phyloP scores from a whole-genome alignment of 2,329 filamentous ascomycete species.

The Sclerotinia minor region DNA sequence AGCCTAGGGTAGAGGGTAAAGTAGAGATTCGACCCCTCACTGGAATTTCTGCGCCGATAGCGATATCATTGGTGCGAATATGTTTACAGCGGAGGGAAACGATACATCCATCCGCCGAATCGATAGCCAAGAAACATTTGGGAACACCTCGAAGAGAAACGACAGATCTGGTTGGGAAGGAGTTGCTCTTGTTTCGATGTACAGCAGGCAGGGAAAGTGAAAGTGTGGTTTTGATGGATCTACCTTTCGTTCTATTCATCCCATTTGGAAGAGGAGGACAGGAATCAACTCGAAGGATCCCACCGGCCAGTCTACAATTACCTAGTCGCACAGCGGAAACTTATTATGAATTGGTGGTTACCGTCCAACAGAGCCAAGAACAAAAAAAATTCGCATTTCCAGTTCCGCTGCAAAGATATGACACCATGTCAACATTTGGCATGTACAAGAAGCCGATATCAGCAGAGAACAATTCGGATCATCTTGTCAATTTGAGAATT shows the following conservation, averaged over 20 bases:
- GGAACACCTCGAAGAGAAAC: conserved; percentile 88
- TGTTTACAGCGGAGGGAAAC: conserved; percentile 90
- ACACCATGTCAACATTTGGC: conserved; percentile 95
- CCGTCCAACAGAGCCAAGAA: conserved; percentile 85
- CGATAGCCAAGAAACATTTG: conserved; percentile 86
- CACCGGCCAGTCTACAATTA: conserved; percentile 86
- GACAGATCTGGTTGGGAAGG: conserved; percentile 90
- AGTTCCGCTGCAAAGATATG: conserved; percentile 87
- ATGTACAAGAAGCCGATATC: conserved; percentile 98
- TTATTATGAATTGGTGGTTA: conserved; percentile 94
- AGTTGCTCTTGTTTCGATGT: conserved; percentile 88
- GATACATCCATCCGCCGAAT: conserved; percentile 95
- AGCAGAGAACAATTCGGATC: conserved; percentile 81
- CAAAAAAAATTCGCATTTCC: conserved; percentile 92
- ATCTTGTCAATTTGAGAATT: conserved; percentile 86
- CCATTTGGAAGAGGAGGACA: conserved; percentile 89
- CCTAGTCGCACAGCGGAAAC: conserved; percentile 95
- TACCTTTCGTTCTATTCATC: conserved; percentile 96
- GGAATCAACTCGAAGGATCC: conserved; percentile 85
- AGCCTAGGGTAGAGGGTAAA: conserved; percentile 97
- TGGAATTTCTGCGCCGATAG: conserved; percentile 84
- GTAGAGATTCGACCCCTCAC: conserved; percentile 90
- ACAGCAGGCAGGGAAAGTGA: conserved; percentile 81
- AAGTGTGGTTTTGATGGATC: conserved; percentile 89
- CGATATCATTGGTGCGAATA: conserved; percentile 90